Percentiles rank a stretch among this genome's conserved stretches.
These are phyloP conservation scores for Aureobasidium sp. DNA, from an alignment of 2,329 filamentous ascomycete species.

Conservation along the genomic window DNA sequence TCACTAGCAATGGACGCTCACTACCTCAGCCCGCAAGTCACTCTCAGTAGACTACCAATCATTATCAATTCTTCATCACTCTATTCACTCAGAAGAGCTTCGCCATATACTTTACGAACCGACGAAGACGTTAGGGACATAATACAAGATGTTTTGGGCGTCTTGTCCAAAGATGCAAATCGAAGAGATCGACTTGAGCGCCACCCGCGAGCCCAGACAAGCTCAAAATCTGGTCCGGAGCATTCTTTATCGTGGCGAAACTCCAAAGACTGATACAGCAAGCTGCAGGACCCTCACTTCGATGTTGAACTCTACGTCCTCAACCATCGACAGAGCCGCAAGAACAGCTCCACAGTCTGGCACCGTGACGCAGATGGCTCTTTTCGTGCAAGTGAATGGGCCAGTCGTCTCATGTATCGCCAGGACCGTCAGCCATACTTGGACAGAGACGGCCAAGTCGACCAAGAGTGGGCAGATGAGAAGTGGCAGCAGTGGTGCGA, in stretches of 20 bases:
- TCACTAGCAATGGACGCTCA: background rate
- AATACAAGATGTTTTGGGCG: background rate
- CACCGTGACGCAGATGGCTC: background rate
- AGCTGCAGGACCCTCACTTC: background rate
- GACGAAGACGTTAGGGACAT: no score
- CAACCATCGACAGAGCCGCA: background rate
- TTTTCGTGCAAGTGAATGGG: background rate
- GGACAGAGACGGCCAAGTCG: background rate
- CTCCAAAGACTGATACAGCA: background rate
- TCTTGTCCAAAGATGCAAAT: background rate
- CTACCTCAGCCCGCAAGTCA: background rate
- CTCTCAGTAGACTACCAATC: no score
- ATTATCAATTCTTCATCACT: background rate
- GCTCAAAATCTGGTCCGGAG: background rate
- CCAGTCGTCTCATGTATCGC: background rate
- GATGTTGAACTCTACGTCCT: background rate
- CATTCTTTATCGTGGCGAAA: background rate
- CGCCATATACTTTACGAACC: background rate
- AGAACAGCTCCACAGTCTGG: background rate
- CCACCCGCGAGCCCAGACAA: background rate
- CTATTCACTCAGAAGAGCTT: no score
- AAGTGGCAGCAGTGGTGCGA: background rate
- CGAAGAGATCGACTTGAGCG: background rate
- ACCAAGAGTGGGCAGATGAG: background rate
- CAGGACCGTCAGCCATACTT: background rate